Conservation (phyloP, 129 eudicot genomes). For the Erigeron canadensis region DNA sequence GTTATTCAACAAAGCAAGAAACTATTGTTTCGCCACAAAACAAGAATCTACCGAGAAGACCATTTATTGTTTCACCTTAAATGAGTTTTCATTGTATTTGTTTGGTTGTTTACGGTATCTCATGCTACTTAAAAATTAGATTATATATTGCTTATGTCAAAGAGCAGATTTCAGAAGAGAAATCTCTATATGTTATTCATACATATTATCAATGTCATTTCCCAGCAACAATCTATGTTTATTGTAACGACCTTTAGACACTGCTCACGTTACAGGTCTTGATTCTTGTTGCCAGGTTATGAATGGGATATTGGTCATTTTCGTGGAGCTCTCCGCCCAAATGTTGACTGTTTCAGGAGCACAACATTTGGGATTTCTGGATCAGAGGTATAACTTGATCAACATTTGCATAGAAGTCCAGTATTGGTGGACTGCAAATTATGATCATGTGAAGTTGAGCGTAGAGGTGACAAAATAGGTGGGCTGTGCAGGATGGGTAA, state of each 20-base stretch:
- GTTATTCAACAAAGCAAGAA: neutral
- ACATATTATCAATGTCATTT: no score
- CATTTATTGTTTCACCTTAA: no score
- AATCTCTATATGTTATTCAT: no score
- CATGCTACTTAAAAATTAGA: no score
- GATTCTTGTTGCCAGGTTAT: conserved; percentile 59
- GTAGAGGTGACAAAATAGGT: neutral
- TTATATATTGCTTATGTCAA: no score
- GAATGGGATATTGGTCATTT: conserved; percentile 99
- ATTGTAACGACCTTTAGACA: no score
- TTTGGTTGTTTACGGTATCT: no score
- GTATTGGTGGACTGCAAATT: neutral
- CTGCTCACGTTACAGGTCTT: neutral
- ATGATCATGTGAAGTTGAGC: neutral
- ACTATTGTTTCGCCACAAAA: neutral
- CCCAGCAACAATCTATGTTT: no score
- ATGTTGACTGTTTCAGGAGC: conserved; percentile 90
- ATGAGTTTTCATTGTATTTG: no score
- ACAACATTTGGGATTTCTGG: conserved; percentile 81
- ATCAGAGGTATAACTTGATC: conserved; percentile 52
- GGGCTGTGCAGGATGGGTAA: neutral
- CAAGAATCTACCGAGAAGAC: neutral
- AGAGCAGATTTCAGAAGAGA: no score
- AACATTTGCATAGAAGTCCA: neutral
- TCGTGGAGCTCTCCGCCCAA: conserved; percentile 85